A percentile compares a stretch with the other conserved stretches of the same genome.
Conservation (phyloP, 129 eudicot species). For the Lonicera japonica region DNA sequence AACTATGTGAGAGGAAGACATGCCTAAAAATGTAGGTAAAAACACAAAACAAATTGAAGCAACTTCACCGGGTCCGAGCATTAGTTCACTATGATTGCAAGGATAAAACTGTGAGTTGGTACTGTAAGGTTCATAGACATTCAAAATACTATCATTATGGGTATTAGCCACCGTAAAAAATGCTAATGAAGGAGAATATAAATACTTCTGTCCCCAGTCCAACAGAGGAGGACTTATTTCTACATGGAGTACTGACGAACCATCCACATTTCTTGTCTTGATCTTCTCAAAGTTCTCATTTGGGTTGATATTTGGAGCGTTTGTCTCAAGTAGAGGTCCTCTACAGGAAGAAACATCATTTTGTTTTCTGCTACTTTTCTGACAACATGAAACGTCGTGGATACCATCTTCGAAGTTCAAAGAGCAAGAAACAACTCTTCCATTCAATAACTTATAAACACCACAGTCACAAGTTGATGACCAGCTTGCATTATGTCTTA, state of each 20-base stretch:
- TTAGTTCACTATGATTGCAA: slow-evolving; percentile 56
- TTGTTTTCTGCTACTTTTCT: slow-evolving; percentile 17
- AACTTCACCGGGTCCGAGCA: slow-evolving; percentile 68
- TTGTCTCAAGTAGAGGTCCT: slow-evolving; percentile 20
- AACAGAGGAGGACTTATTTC: slow-evolving; percentile 59
- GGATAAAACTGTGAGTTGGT: slow-evolving; percentile 76
- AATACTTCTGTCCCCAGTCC: slow-evolving; percentile 68
- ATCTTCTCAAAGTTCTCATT: slow-evolving; percentile 24
- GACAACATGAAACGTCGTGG: slow-evolving; percentile 11
- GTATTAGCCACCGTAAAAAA: slow-evolving; percentile 49
- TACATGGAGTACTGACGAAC: slow-evolving; percentile 41
- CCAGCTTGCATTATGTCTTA: slow-evolving; percentile 34
- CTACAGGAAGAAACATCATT: slow-evolving; percentile 38
- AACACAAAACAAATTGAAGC: slow-evolving; percentile 68
- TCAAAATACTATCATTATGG: slow-evolving; percentile 31
- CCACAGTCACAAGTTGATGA: slow-evolving; percentile 33
- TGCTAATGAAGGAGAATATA: slow-evolving; percentile 62
- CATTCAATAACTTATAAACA: slow-evolving; percentile 35
- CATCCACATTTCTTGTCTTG: slow-evolving; percentile 32
- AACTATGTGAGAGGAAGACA: slow-evolving; percentile 58
- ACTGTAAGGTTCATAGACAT: slow-evolving; percentile 58
- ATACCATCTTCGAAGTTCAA: slow-evolving; percentile 32
- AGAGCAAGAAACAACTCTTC: slow-evolving; percentile 54
- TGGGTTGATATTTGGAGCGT: slow-evolving; percentile 4
- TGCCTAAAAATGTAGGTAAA: slow-evolving; percentile 59